These are phyloP conservation scores for Crithidia sp. DNA, from an alignment of 208 protist species.

Conservation along the genomic window DNA sequence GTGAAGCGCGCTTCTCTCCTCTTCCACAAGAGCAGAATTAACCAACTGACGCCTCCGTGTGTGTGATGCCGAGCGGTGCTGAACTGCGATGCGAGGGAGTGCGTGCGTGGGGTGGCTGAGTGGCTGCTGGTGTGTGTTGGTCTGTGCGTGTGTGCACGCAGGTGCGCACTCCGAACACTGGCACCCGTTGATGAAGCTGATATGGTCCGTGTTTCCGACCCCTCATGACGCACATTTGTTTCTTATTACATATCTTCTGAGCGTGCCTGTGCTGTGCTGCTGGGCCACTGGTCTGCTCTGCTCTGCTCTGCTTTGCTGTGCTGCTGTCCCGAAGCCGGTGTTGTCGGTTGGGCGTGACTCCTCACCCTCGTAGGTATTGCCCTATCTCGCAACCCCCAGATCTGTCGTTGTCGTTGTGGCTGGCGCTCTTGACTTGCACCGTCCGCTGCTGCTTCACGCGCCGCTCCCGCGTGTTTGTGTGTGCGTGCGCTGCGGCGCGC, in stretches of 20 bases:
- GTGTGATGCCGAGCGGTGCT: conserved; percentile 42
- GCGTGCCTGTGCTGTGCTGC: background rate
- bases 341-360: conserved; percentile 53
- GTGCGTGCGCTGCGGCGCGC: too few species aligned
- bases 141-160: background rate
- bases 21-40: conserved; percentile 56
- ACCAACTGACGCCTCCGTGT: conserved; percentile 33
- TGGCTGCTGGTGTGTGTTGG: conserved; percentile 2
- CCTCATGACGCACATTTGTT: conserved; percentile 57
- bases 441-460: too few species aligned
- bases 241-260: conserved; percentile 71
- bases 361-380: conserved; percentile 25
- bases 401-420: background rate
- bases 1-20: conserved; percentile 49
- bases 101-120: background rate
- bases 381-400: conserved; percentile 50
- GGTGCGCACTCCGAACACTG: background rate
- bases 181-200: conserved; percentile 65
- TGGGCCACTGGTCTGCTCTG: background rate
- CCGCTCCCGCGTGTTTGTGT: too few species aligned
- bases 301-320: background rate
- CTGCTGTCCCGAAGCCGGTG: conserved; percentile 11
- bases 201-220: conserved; percentile 87
- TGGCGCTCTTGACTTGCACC: too few species aligned
- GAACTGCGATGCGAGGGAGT: conserved; percentile 8